phyloP scores from a whole-genome alignment of 176 grass and related monocot genomes.

The Otatea glauca region DNA sequence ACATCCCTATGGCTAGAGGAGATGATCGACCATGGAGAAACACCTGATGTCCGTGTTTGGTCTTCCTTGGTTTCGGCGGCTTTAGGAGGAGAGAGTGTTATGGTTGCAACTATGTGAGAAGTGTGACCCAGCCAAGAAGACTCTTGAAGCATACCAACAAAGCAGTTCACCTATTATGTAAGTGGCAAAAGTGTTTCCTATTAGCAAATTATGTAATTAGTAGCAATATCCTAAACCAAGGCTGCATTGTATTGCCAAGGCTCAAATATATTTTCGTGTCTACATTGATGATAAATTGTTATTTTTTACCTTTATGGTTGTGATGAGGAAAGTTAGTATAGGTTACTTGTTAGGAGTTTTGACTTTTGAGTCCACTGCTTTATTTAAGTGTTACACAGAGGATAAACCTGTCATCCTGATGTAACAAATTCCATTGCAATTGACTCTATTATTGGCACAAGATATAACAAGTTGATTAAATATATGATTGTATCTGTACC shows the following conservation, averaged over 20 bases:
- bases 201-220: not conserved
- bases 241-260: not conserved
- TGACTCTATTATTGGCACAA: not conserved
- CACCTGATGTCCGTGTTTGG: conserved; percentile 58
- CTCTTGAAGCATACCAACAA: conserved; percentile 2
- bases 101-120: not conserved
- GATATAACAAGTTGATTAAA: not conserved
- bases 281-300: no score
- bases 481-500: not conserved
- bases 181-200: not conserved
- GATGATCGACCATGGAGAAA: conserved; percentile 73
- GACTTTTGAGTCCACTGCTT: no score
- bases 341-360: no score
- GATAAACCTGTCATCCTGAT: no score
- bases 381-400: no score
- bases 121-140: not conserved
- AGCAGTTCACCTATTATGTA: not conserved
- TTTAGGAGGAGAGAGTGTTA: conserved; percentile 12
- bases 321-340: no score
- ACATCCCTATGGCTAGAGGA: conserved; percentile 85
- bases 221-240: not conserved
- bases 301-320: no score
- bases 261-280: no score
- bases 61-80: conserved; percentile 52
- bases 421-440: no score